A percentile compares a stretch with the other conserved stretches of the same genome.
phyloP scores from a whole-genome alignment of 108 stramenopile genomes.

The Seminavis robusta region DNA sequence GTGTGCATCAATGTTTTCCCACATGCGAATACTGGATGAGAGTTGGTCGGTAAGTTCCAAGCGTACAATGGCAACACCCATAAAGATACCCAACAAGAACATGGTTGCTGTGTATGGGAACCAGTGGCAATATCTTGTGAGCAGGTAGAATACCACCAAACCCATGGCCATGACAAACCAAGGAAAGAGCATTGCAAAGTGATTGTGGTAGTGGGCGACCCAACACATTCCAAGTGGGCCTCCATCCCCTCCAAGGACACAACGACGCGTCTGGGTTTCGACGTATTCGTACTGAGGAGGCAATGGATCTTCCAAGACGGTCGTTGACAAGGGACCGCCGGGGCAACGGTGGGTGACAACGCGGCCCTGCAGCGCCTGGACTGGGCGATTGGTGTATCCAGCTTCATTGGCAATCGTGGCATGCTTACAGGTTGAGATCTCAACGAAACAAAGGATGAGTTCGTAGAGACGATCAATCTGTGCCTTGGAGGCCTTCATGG shows the following conservation, averaged over 20 bases:
- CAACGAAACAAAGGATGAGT: slow-evolving; percentile 5
- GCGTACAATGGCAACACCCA: slow-evolving; percentile 31
- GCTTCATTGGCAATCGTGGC: slow-evolving; percentile 1
- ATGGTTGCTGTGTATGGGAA: slow-evolving; percentile 78
- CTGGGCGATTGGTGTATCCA: slow-evolving; percentile 12
- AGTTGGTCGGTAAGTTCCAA: slow-evolving; percentile 8
- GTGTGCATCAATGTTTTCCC: slow-evolving; percentile 65
- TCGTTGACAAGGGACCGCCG: neutral
- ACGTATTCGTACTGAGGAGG: neutral
- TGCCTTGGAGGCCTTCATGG: slow-evolving; percentile 4
- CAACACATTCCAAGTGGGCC: too few species aligned
- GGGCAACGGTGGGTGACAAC: slow-evolving; percentile 9
- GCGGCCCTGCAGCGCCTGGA: slow-evolving; percentile 15
- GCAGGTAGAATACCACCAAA: slow-evolving; percentile 34
- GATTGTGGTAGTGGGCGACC: too few species aligned
- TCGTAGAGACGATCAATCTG: slow-evolving; percentile 7
- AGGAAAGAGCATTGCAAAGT: slow-evolving; percentile 60
- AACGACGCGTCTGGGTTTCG: too few species aligned
- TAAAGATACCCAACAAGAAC: slow-evolving; percentile 58
- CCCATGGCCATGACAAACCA: slow-evolving; percentile 47
- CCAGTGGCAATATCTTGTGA: slow-evolving; percentile 27
- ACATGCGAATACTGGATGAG: slow-evolving; percentile 33
- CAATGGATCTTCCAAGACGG: neutral
- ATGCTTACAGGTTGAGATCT: slow-evolving; percentile 2
- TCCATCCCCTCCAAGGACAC: too few species aligned